Conservation (phyloP, 2,329 filamentous ascomycete genomes). For the Phyllosticta citriasiana region DNA sequence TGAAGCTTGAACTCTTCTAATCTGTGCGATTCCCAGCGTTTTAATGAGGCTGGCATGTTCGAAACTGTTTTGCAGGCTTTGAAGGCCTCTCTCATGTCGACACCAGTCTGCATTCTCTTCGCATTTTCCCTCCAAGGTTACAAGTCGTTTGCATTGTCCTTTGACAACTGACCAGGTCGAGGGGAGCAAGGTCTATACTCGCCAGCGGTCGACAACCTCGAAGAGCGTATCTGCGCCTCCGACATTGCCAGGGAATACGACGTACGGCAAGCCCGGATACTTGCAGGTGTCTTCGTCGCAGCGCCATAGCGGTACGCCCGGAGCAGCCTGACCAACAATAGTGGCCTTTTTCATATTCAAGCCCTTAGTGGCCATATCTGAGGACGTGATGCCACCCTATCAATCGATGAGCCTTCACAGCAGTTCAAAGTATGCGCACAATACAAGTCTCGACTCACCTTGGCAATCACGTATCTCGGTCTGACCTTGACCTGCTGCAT, state of each 20-base stretch:
- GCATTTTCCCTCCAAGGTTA: too few species aligned
- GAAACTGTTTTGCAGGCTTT: too few species aligned
- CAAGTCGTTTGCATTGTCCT: too few species aligned
- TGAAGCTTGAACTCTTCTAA: too few species aligned
- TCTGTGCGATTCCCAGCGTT: too few species aligned
- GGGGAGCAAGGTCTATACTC: not conserved
- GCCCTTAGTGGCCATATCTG: slow-evolving; percentile 48
- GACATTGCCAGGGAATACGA: slow-evolving; percentile 51
- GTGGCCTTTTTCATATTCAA: slow-evolving; percentile 44
- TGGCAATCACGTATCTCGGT: slow-evolving; percentile 49
- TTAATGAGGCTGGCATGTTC: too few species aligned
- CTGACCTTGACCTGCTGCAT: slow-evolving; percentile 36
- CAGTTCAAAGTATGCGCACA: not conserved
- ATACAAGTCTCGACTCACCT: slow-evolving; percentile 14
- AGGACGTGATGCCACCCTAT: slow-evolving; percentile 47
- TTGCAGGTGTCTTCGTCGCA: slow-evolving; percentile 45
- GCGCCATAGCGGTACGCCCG: slow-evolving; percentile 49
- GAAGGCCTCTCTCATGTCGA: too few species aligned
- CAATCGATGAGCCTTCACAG: slow-evolving; percentile 16
- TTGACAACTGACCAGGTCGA: too few species aligned
- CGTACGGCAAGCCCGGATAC: slow-evolving; percentile 43
- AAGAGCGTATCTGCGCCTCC: slow-evolving; percentile 39
- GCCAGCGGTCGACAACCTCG: slow-evolving; percentile 36
- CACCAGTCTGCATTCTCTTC: too few species aligned
- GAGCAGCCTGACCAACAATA: slow-evolving; percentile 47